Conservation (phyloP, 148 eudicot genomes). For the Beta vulgaris region DNA sequence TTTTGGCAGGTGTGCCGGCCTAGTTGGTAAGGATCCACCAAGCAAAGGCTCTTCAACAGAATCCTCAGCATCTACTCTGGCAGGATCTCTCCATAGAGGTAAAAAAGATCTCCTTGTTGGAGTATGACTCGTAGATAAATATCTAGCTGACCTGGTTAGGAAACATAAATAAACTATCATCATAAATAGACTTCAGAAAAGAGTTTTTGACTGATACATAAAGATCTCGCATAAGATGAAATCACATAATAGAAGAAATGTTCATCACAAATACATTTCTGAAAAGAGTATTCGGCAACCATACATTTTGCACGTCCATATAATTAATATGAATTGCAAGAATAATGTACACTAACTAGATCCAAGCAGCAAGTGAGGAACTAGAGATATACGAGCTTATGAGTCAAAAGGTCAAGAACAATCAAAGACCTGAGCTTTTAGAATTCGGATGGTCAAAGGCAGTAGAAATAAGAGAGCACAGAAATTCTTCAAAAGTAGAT, state of each 20-base stretch:
- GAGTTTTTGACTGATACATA: neutral
- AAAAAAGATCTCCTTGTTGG: constrained; percentile 46
- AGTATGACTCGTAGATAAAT: constrained; percentile 56
- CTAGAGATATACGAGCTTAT: neutral
- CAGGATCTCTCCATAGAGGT: constrained; percentile 28
- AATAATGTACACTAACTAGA: neutral
- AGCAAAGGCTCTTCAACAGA: constrained; percentile 55
- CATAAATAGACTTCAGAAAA: neutral
- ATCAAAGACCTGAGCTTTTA: neutral
- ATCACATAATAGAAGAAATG: too few relatives aligned
- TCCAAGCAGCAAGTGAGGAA: neutral
- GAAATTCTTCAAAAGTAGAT: neutral
- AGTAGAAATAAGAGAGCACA: neutral
- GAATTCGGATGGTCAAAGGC: neutral
- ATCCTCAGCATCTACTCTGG: constrained; percentile 24
- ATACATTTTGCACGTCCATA: neutral
- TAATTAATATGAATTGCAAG: neutral
- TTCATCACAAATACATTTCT: neutral
- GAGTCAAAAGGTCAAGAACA: constrained; percentile 3
- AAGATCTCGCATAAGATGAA: too few relatives aligned
- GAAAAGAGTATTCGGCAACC: neutral
- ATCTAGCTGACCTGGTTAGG: constrained; percentile 67
- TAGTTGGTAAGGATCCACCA: constrained; percentile 37
- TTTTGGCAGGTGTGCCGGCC: constrained; percentile 36
- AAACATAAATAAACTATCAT: neutral